Base-by-base conservation (phyloP, 2,329 filamentous ascomycete species). In the Stemphylium lycopersici region DNA sequence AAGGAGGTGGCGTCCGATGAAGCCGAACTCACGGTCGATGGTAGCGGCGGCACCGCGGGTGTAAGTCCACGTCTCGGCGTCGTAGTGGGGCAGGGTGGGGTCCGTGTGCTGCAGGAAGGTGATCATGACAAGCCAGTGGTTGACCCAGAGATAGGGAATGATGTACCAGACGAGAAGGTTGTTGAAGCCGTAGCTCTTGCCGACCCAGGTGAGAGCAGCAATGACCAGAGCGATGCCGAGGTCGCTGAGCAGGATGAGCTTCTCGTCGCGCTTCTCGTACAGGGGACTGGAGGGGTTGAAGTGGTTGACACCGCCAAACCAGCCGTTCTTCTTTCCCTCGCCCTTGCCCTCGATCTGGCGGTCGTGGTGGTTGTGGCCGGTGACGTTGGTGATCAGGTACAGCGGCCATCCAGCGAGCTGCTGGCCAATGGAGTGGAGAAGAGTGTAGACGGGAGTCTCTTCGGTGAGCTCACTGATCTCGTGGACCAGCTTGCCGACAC, bases 61-160 rank as follows among this genome's bases (percentile, higher is more conserved):
- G 73, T 92, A 98, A 80, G 89, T 96, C 93, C 93, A 98, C 70
- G 89, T 85, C 61, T 90, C 84, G 56, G 87, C 84, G 52, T 88
- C 85, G 84, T 98, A 98, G 84, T 98, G 93, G 56, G 93, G 93
- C 40, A 98, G 89, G 37, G 89, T 87, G 42, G 93, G 93, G 76
- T 98, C 93, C 73, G 93, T 97, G 85, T 98, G 93, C 80, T 98
- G 93, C 60, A 98, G 87, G 84, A 87, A 98, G 66, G 93, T 98
- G 77, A 98, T 98, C 76, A 93, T 93, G 65, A 98, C 93, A 52
- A 98, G 89, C 93, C 93, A 98, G 86, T 97, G 92, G 85, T 98
- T 96, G 52, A 97, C 93, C 93, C 93, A 97, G 58, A 97, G 83
- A 77, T 98, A 99, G 33, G 95, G 95, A 55, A 96, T 73, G 71